Evolutionary conservation across 805 yeast genomes (phyloP), one percentile per base, ranked within the genome.

Genomic region (Danielia oregonensis): DNA sequence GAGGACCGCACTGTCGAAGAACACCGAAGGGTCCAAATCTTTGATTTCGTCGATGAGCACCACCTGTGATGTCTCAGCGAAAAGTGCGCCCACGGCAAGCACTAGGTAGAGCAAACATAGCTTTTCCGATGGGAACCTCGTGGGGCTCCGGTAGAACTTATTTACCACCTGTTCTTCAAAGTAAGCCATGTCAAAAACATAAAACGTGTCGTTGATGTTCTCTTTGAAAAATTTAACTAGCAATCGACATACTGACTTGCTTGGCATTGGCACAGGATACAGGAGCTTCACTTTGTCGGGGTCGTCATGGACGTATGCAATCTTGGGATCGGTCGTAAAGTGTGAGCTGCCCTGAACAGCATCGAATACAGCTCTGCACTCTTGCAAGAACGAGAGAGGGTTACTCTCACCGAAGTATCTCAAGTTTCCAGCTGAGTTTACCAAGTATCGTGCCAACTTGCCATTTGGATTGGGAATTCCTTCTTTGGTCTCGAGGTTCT

Each of bases 381-480:
- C 74, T 22, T 63, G 50, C 5, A 70, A 48, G 27, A 66, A 54
- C 2, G 74, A 63, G 8, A 65, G 51, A 0, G 70, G 65, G 17
- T 68, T 63, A 19, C 67, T 57, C 35, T 69, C 74, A 6, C 74
- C 73, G 32, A 68, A 40, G 35, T 64, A 67, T 16, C 69, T 43
- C 12, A 59, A 40, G 16, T 56, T 57, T 0, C 71, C 70, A 5
- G 55, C 54, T 6, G 49, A 52, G 37, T 65, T 71, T 40, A 49
- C 48, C 10, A 68, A 35, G 15, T 65, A 40, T 26, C 67, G 49
- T 17, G 61, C 45, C 26, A 42, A 44, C 29, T 42, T 44, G 2
- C 55, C 57, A 26, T 43, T 25, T 13, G 18, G 12, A 11, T 10
- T 13, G 33, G 30, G 33, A 30, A 26, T 21, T 12, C 13, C 34